Evolutionary conservation across 2,329 filamentous ascomycete species (phyloP).

Genomic region (Aspergillus thermomutatus): DNA sequence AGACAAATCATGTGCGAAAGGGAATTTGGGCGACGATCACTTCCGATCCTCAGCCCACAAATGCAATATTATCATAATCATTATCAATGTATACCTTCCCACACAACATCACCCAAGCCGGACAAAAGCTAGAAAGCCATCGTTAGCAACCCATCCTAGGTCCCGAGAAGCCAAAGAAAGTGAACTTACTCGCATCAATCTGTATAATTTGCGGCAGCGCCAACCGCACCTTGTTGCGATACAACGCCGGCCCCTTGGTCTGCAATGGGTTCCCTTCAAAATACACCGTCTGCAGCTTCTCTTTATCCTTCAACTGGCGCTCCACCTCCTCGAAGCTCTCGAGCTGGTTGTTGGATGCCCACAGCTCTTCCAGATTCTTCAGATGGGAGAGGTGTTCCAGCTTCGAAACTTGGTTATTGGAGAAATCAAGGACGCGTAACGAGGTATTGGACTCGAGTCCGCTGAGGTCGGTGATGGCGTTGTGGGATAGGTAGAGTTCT

Average conservation of each 20-base stretch:
- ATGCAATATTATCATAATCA: background rate
- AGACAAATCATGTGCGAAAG: background rate
- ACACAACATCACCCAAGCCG: constrained; percentile 4
- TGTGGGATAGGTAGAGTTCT: constrained; percentile 95
- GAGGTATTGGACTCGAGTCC: constrained; percentile 66
- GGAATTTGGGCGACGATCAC: background rate
- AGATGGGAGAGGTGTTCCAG: constrained; percentile 70
- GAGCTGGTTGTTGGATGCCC: constrained; percentile 88
- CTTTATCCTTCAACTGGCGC: constrained; percentile 71
- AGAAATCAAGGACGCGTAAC: constrained; percentile 80
- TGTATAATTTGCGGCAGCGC: constrained; percentile 84
- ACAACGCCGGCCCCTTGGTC: constrained; percentile 71
- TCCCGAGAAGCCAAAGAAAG: constrained; percentile 9
- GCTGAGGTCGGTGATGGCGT: constrained; percentile 73
- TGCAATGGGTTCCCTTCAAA: constrained; percentile 95
- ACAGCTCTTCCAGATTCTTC: constrained; percentile 77
- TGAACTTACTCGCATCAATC: constrained; percentile 81
- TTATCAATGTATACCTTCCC: background rate
- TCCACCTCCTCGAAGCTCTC: constrained; percentile 77
- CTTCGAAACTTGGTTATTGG: constrained; percentile 76
- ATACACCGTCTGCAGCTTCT: constrained; percentile 82
- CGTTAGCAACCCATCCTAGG: background rate
- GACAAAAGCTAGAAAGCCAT: constrained; percentile 5
- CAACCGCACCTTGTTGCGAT: constrained; percentile 88
- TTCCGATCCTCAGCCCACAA: background rate